Base-by-base conservation (phyloP, 2,329 filamentous ascomycete genomes). In the Ophiosphaerella narmari region DNA sequence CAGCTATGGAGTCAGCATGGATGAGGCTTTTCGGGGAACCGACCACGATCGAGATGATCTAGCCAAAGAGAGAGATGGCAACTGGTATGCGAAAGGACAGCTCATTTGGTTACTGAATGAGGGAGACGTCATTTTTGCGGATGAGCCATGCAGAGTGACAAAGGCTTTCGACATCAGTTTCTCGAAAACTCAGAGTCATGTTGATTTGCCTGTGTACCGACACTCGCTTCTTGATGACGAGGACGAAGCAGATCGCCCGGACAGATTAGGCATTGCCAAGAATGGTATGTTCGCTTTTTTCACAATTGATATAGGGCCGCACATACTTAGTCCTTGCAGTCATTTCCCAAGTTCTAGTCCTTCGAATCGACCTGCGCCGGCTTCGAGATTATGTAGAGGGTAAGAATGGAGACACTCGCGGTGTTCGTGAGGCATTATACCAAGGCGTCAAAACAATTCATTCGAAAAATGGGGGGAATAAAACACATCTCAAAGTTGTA, bases 1-100 rank as follows among this genome's bases (percentile, higher is more conserved):
- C 37, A 55, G 50, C 35, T 67, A 66, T 39, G 61, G 57, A 18
- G 48, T 66, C n/a, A 43, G 40, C 24, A 16, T 52, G 5, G 52
- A 50, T 29, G 36, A 58, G 23, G 32, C 47, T 3, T 62, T 49
- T 45, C 43, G 52, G 16, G 54, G 49, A 38, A 34, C 16, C 29
- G 41, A 23, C 7, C 46, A 54, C 26, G 11, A 33, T 8, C 51
- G 53, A 35, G 23, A 23, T 1, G 38, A 49, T 6, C 23, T 29
- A 2, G 31, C 46, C 14, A 9, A 42, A 24, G 14, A 38, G 5
- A 56, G 29, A 21, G 39, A 43, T 2, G 32, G 34, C 6, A 26
- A 12, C 7, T 29, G 26, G 7, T 38, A 41, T 4, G 57, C 60
- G 7, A 13, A 46, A 37, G 47, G 43, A 6, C 57, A 63, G 40